Evolutionary conservation across 78 protist genomes (phyloP).

Genomic region (Bodo saltans): DNA sequence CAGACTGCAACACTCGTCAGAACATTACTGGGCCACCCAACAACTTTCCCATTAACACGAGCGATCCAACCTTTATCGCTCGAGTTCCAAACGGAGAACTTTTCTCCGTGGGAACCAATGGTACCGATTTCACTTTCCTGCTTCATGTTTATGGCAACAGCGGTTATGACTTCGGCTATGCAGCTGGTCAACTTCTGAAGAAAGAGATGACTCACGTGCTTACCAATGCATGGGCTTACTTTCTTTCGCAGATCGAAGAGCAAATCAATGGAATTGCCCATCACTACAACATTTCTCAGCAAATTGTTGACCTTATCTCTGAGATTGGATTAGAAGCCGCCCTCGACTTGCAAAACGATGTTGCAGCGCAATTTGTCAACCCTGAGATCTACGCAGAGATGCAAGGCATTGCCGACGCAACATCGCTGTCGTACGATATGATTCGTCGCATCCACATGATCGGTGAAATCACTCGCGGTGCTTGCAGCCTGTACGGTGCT

Average conservation of each 20-base stretch:
- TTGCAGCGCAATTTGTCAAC: background rate
- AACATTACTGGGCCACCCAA: background rate
- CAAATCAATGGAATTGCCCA: background rate
- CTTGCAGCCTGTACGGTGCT: slow-evolving; percentile 37
- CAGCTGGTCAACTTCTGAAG: slow-evolving; percentile 10
- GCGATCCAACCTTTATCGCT: background rate
- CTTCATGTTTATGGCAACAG: slow-evolving; percentile 11
- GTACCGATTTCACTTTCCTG: background rate
- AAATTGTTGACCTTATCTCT: background rate
- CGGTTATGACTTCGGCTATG: slow-evolving; percentile 24
- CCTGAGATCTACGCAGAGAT: background rate
- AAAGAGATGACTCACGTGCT: background rate
- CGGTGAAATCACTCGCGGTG: slow-evolving; percentile 33
- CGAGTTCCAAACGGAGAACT: background rate
- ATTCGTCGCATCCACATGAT: slow-evolving; percentile 22
- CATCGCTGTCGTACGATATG: background rate
- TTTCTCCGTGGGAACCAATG: background rate
- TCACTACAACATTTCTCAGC: background rate
- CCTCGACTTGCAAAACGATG: background rate
- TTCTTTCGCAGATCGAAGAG: background rate
- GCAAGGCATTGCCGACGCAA: background rate
- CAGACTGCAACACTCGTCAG: background rate
- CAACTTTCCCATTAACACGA: background rate
- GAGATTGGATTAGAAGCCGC: background rate
- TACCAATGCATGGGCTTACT: slow-evolving; percentile 2